Conservation (phyloP, 495 filamentous ascomycete genomes). For the Barbatosphaeria neglecta region DNA sequence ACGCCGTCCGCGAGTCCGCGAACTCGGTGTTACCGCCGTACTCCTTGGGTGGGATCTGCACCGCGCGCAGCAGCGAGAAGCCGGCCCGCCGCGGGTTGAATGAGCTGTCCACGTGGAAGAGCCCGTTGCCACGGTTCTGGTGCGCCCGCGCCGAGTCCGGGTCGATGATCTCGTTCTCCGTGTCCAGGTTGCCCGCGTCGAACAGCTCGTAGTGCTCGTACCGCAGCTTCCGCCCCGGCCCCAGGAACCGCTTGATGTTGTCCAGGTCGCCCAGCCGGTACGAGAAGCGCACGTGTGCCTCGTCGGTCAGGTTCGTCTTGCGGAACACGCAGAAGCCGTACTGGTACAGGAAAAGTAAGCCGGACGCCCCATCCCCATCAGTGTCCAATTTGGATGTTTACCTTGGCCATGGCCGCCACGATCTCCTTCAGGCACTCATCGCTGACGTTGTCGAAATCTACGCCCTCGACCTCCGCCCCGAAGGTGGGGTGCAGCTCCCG, state of each 20-base stretch:
- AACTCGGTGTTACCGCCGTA: slow-evolving; percentile 47
- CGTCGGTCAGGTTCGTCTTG: slow-evolving; percentile 38
- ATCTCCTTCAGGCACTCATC: slow-evolving; percentile 38
- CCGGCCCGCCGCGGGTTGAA: slow-evolving; percentile 50
- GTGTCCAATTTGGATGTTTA: slow-evolving; percentile 7
- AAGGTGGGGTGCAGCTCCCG: slow-evolving; percentile 42
- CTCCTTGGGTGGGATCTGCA: slow-evolving; percentile 36
- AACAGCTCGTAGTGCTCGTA: slow-evolving; percentile 41
- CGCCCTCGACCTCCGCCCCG: slow-evolving; percentile 39
- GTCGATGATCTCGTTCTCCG: slow-evolving; percentile 25
- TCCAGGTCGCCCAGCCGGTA: slow-evolving; percentile 45
- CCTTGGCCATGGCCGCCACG: slow-evolving; percentile 36
- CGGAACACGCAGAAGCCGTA: slow-evolving; percentile 49
- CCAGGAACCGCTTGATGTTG: slow-evolving; percentile 43
- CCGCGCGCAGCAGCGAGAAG: slow-evolving; percentile 42
- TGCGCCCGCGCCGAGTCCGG: slow-evolving; percentile 26
- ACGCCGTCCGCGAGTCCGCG: slow-evolving; percentile 45
- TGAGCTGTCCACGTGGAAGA: slow-evolving; percentile 49
- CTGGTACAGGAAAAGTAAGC: slow-evolving; percentile 33
- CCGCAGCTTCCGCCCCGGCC: slow-evolving; percentile 31
- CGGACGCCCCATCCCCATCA: not conserved
- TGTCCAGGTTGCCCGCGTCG: slow-evolving; percentile 46
- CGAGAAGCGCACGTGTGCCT: slow-evolving; percentile 43
- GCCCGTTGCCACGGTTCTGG: slow-evolving; percentile 37
- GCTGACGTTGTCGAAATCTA: slow-evolving; percentile 35